Percentiles rank a stretch among this genome's conserved stretches.
phyloP scores from a whole-genome alignment of 768 basidiomycete species.

The Pleurotus eryngii region DNA sequence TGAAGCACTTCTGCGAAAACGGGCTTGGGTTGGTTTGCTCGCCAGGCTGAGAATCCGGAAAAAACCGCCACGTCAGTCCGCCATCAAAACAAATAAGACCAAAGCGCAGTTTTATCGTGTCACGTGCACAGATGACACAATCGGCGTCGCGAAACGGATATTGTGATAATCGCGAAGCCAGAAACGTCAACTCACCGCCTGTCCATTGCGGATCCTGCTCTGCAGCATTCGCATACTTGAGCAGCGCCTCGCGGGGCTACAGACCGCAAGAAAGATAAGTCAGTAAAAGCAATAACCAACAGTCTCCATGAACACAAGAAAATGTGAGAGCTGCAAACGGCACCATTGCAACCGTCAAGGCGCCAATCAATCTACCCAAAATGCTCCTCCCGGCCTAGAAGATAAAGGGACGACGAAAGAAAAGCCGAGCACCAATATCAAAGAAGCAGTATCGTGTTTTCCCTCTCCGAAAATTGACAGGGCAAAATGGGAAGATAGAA shows the following conservation, averaged over 20 bases:
- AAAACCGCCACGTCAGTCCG: conserved; percentile 64
- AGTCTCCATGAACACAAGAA: conserved; percentile 14
- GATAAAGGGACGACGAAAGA: neutral
- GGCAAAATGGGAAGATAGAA: conserved; percentile 13
- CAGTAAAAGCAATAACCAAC: conserved; percentile 5
- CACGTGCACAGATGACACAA: conserved; percentile 26
- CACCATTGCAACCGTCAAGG: conserved; percentile 9
- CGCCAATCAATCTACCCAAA: conserved; percentile 8
- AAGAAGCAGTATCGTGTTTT: conserved; percentile 11
- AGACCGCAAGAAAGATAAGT: conserved; percentile 18
- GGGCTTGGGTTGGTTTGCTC: conserved; percentile 78
- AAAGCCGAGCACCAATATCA: neutral
- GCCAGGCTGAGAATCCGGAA: conserved; percentile 74
- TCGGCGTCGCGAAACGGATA: conserved; percentile 9
- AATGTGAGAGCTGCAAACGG: conserved; percentile 17
- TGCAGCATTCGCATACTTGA: conserved; percentile 82
- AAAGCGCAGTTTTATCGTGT: conserved; percentile 24
- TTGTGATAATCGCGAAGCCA: conserved; percentile 12
- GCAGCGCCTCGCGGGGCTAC: conserved; percentile 94
- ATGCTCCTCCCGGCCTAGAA: neutral
- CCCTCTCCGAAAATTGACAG: neutral
- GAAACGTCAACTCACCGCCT: conserved; percentile 52
- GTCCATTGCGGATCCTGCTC: conserved; percentile 85
- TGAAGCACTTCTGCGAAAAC: conserved; percentile 71
- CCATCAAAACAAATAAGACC: conserved; percentile 43